Conservation (phyloP, 257 asterid species). For the Penstemon davidsonii region DNA sequence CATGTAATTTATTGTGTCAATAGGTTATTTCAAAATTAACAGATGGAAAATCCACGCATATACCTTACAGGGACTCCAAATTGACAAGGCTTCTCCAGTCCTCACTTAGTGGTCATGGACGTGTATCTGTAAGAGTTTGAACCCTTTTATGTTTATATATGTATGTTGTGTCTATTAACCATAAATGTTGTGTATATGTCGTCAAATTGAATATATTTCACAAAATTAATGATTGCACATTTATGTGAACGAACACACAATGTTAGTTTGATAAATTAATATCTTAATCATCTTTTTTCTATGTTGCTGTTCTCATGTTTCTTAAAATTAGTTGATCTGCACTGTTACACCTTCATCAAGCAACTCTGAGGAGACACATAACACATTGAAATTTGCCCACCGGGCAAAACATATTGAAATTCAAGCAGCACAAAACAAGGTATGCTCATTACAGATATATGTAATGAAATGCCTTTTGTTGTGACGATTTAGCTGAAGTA, state of each 20-base stretch:
- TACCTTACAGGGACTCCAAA: constrained; percentile 97
- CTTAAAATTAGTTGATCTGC: constrained; percentile 75
- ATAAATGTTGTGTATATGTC: constrained; percentile 14
- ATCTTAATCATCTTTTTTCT: constrained; percentile 9
- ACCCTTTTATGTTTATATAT: constrained; percentile 23
- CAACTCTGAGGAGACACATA: constrained; percentile 97
- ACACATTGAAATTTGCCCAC: constrained; percentile 97
- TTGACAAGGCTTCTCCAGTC: constrained; percentile 97
- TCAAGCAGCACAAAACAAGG: constrained; percentile 95
- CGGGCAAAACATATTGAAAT: constrained; percentile 98
- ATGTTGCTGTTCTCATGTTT: constrained; percentile 25
- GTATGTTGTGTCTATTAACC: constrained; percentile 9
- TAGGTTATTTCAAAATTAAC: constrained; percentile 96
- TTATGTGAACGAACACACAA: constrained; percentile 12
- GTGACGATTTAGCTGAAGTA: constrained; percentile 19
- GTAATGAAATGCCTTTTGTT: constrained; percentile 18
- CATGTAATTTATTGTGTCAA: constrained; percentile 34
- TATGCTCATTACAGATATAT: constrained; percentile 32
- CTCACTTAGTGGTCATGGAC: constrained; percentile 97
- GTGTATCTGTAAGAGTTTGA: constrained; percentile 80
- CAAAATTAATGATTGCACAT: not conserved
- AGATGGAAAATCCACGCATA: constrained; percentile 83
- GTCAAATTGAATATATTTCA: not conserved
- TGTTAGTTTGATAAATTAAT: not conserved
- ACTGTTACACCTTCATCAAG: constrained; percentile 95